phyloP scores from a whole-genome alignment of 345 rosid genomes.

The Citrus reticulata region DNA sequence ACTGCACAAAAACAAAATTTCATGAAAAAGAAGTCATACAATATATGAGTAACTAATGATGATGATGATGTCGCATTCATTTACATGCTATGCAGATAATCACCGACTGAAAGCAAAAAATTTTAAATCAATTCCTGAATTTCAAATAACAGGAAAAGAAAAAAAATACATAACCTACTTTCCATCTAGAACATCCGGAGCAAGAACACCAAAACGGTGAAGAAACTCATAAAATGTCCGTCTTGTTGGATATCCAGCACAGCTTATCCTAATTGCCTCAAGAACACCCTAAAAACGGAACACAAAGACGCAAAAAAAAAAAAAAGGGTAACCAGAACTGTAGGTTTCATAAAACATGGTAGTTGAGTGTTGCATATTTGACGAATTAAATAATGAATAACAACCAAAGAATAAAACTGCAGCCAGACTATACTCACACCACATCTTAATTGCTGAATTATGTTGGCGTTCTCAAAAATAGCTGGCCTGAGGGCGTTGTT shows the following conservation, averaged over 20 bases:
- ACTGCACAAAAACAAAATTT: constrained; percentile 36
- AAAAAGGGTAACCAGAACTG: constrained; percentile 5
- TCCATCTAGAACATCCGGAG: constrained; percentile 93
- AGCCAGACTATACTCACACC: constrained; percentile 70
- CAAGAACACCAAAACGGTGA: constrained; percentile 94
- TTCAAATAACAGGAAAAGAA: constrained; percentile 1
- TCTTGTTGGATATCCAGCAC: constrained; percentile 99
- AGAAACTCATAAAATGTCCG: constrained; percentile 95
- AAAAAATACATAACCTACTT: constrained; percentile 43
- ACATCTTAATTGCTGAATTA: constrained; percentile 96
- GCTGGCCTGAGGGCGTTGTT: constrained; percentile 95
- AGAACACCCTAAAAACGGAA: constrained; percentile 73
- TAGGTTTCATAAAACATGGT: constrained; percentile 5
- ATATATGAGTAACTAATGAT: not conserved
- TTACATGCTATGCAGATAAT: constrained; percentile 1
- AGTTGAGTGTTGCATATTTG: not conserved
- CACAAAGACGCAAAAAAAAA: not conserved
- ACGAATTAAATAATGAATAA: not conserved
- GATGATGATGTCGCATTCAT: not conserved
- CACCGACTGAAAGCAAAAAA: not conserved
- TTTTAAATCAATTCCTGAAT: not conserved
- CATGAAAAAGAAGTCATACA: constrained; percentile 4
- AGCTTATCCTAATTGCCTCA: constrained; percentile 98
- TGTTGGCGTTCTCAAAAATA: constrained; percentile 86
- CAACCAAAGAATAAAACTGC: constrained; percentile 5